Evolutionary conservation across 2,329 filamentous ascomycete genomes (phyloP), one percentile per base, ranked within the genome.

Genomic region (Neofusicoccum kwambonambiense): DNA sequence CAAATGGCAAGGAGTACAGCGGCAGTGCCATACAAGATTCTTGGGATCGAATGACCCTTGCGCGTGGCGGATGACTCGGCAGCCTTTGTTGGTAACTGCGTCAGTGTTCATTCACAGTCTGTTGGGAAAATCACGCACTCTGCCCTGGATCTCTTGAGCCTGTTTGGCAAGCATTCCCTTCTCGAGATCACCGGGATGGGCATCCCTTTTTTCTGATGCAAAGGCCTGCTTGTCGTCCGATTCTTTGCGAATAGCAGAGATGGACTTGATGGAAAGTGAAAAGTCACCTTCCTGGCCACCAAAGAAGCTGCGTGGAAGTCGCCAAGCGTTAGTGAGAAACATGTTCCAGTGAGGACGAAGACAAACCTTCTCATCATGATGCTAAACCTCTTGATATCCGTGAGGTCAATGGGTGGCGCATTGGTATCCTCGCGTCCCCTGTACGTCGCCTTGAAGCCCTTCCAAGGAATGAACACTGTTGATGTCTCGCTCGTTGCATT

Each of bases 351-450:
- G 15, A 50, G 56, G 12, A 54, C 68, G 13, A 9, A 22, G 5
- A n/a, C 8, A 3, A 73, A 92, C 91, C 91, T 95, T 74, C 92
- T 81, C 82, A 90, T 90, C 91, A 95, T 93, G 66, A 95, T 81
- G 58, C 87, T 89, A 35, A 94, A 80, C 52, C 90, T 82, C 77
- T 86, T 89, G 44, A 95, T 80, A 49, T 80, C 79, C 54, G 80
- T 80, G 67, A 84, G 71, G 69, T 92, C 80, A 69, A 95, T 74
- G 4, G 84, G 81, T 64, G 81, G 75, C 0, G 85, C 85, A 76
- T 90, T 87, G 17, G 83, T 77, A 73, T 86, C 83, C 67, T 87
- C 82, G 70, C 83, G 86, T 0, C 92, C 92, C 3, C 91, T 82
- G 76, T 92, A 95, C 1, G 89, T 94, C 1, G 91, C 80, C 72